Conservation (phyloP, 768 basidiomycete genomes). For the Strobilomyces dryophilus region DNA sequence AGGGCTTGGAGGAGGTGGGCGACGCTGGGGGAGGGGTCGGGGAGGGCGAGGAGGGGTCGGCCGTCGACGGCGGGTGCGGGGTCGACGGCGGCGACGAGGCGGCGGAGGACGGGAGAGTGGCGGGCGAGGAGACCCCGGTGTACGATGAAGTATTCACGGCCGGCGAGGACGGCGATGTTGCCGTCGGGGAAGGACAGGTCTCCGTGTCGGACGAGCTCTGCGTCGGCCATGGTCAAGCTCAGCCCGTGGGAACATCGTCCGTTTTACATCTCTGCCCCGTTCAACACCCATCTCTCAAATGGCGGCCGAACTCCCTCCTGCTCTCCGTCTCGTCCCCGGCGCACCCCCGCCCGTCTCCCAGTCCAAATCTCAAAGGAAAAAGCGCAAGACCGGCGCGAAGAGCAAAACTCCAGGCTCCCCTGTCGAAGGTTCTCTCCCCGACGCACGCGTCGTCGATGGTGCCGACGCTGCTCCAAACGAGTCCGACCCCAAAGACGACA, state of each 20-base stretch:
- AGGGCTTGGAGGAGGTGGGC: constrained; percentile 56
- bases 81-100: constrained; percentile 35
- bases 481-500: constrained; percentile 44
- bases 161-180: constrained; percentile 61
- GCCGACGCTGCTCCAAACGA: constrained; percentile 50
- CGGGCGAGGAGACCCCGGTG: constrained; percentile 63
- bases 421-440: constrained; percentile 39
- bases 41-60: constrained; percentile 49
- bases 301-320: constrained; percentile 32
- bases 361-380: constrained; percentile 64
- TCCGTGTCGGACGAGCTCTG: constrained; percentile 39
- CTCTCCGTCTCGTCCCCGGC: constrained; percentile 66
- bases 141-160: constrained; percentile 58
- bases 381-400: constrained; percentile 55
- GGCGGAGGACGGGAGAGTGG: constrained; percentile 52
- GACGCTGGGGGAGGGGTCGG: constrained; percentile 55
- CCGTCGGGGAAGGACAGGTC: constrained; percentile 66
- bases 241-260: constrained; percentile 15
- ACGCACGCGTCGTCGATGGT: constrained; percentile 45
- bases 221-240: constrained; percentile 8
- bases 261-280: constrained; percentile 3
- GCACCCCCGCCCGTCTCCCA: constrained; percentile 60
- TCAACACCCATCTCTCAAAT: constrained; percentile 21
- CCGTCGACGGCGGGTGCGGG: constrained; percentile 42
- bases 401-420: constrained; percentile 47